Percentiles rank a stretch among this genome's conserved stretches.
Conservation (phyloP, 2,329 filamentous ascomycete species). For the Alternaria sp. region DNA sequence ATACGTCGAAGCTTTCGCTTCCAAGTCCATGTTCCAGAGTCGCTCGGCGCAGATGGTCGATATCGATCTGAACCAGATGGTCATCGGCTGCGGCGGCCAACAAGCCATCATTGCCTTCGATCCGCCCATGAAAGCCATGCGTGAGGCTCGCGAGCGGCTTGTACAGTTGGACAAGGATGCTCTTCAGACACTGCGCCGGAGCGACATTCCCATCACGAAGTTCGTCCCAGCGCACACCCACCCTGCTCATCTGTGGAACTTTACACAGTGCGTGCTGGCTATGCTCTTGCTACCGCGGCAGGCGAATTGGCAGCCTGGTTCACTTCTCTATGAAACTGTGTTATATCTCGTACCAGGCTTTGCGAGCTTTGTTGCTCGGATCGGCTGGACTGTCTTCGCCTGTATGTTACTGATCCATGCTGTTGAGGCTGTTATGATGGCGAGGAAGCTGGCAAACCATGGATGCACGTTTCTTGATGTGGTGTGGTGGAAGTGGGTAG, state of each 20-base stretch:
- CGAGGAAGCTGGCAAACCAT: constrained; percentile 59
- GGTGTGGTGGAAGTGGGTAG: constrained; percentile 65
- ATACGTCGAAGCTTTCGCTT: constrained; percentile 78
- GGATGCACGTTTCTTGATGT: constrained; percentile 59
- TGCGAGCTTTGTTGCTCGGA: constrained; percentile 63
- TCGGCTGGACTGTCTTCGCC: constrained; percentile 67
- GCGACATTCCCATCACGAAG: constrained; percentile 63
- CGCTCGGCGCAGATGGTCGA: constrained; percentile 69
- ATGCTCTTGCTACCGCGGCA: constrained; percentile 43
- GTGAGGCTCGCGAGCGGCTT: constrained; percentile 73
- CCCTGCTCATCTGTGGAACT: constrained; percentile 60
- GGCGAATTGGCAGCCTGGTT: constrained; percentile 48
- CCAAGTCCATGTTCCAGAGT: constrained; percentile 64
- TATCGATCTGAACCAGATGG: constrained; percentile 70
- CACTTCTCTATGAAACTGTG: constrained; percentile 52
- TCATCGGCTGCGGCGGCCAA: constrained; percentile 63
- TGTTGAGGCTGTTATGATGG: constrained; percentile 65
- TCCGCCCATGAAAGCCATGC: constrained; percentile 73
- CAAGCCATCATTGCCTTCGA: constrained; percentile 66
- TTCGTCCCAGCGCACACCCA: constrained; percentile 61
- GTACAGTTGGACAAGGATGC: constrained; percentile 75
- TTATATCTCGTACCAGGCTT: constrained; percentile 63
- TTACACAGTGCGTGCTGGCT: constrained; percentile 55
- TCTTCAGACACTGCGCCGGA: constrained; percentile 67
- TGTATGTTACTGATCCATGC: constrained; percentile 71